A percentile compares a stretch with the other conserved stretches of the same genome.
Conservation (phyloP, 2,329 filamentous ascomycete genomes). For the Ascochyta rabiei region DNA sequence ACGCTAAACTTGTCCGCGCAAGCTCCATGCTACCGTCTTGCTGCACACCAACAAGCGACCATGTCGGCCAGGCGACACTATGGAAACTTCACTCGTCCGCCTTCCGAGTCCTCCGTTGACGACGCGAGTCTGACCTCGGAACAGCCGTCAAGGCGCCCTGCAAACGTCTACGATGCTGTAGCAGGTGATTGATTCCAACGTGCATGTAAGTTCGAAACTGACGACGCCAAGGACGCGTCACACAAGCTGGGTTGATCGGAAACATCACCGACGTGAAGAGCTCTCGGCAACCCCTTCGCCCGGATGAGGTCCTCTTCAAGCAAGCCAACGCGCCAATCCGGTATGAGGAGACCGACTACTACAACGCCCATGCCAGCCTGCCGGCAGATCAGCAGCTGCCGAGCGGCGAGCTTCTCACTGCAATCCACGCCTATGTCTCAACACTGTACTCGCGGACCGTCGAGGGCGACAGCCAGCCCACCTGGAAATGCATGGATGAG, state of each 20-base stretch:
- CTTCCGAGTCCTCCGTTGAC: slow-evolving; percentile 19
- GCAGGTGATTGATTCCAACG: slow-evolving; percentile 57
- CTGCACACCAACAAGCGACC: background rate
- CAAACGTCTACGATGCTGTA: slow-evolving; percentile 74
- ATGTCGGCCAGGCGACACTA: slow-evolving; percentile 16
- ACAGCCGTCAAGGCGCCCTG: slow-evolving; percentile 43
- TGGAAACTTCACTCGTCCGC: slow-evolving; percentile 11
- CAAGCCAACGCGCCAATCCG: slow-evolving; percentile 67
- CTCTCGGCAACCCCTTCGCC: slow-evolving; percentile 57
- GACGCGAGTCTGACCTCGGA: slow-evolving; percentile 12
- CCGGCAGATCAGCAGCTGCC: slow-evolving; percentile 63
- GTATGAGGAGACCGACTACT: slow-evolving; percentile 74
- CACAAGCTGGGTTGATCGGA: slow-evolving; percentile 44
- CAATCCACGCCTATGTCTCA: slow-evolving; percentile 71
- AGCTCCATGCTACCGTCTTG: background rate
- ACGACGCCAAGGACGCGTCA: slow-evolving; percentile 21
- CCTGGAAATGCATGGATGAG: slow-evolving; percentile 73
- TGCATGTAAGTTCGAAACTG: background rate
- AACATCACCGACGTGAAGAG: slow-evolving; percentile 51
- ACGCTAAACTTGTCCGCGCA: slow-evolving; percentile 12
- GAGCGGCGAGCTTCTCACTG: slow-evolving; percentile 71
- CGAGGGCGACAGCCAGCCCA: slow-evolving; percentile 27
- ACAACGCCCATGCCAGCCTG: slow-evolving; percentile 67
- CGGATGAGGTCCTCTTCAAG: slow-evolving; percentile 75
- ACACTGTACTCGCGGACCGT: slow-evolving; percentile 62